Evolutionary conservation across 2,329 filamentous ascomycete genomes (phyloP), one percentile per base, ranked within the genome.

Genomic region (Fusarium pseudograminearum): DNA sequence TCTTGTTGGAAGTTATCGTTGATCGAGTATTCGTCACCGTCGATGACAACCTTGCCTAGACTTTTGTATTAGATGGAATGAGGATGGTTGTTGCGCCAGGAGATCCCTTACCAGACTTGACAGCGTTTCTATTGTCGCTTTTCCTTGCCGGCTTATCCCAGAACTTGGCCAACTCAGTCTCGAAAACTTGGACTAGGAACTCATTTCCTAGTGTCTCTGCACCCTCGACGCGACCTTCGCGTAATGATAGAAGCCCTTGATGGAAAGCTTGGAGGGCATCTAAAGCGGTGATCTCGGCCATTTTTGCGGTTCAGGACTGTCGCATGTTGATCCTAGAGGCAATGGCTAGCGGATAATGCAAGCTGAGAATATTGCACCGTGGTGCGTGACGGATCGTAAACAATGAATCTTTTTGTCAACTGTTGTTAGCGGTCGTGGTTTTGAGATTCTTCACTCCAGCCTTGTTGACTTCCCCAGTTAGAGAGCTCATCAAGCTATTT

Each of bases 1-100:
- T 91, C 89, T 79, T 97, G 91, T 76, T 95, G 90, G 80, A 99
- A 98, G 67, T 93, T 90, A 58, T 92, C 87, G 80, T 97, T 98
- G 82, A 99, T 84, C 24, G 86, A 83, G 79, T 93, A 98, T 74
- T 94, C 89, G 34, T 88, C 86, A 67, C 90, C 91, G 72, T 88
- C 87, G 61, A 97, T 81, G 34, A 83, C 88, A 72, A 98, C 85
- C 77, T 92, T 94, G 61, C 93, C 94, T 96, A 72, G 57, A n/a
- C 31, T 40, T 40, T 36, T 30, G 47, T 76, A 52, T 71, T 65
- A 72, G 69, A 60, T 61, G 46, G 30, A 20, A 46, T 47, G 38
- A 53, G 20, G 28, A 24, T 26, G 28, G 30, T 54, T 47, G 41
- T 61, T 67, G 51, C 51, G 61, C 48, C 58, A 52, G 41, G 9